Evolutionary conservation across 78 protist genomes (phyloP).

Genomic region (Salpingoeca rosetta): DNA sequence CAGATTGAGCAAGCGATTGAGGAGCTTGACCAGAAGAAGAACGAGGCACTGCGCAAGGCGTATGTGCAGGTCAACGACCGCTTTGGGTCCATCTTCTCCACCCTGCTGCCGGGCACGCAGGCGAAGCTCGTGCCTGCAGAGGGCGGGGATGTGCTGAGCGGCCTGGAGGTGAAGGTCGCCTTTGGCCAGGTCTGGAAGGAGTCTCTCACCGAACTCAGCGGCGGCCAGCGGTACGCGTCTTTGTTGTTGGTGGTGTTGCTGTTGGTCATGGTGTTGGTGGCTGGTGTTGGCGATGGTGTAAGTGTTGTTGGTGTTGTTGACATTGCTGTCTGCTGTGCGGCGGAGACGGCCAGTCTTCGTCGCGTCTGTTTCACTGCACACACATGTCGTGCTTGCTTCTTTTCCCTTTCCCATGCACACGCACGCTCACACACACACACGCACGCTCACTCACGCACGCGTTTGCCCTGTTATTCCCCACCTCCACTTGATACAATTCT

Average conservation of each 20-base stretch:
- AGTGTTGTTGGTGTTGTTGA: background rate
- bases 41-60: constrained; percentile 69
- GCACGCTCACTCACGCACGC: no score
- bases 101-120: constrained; percentile 86
- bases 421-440: background rate
- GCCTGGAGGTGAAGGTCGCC: constrained; percentile 75
- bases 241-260: no score
- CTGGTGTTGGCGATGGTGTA: no score
- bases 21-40: constrained; percentile 85
- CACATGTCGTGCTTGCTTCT: no score
- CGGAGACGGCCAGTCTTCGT: background rate
- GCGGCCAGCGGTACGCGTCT: constrained; percentile 96
- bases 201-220: constrained; percentile 88
- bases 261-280: no score
- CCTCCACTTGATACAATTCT: no score
- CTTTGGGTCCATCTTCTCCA: constrained; percentile 83
- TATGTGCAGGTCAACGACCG: constrained; percentile 38
- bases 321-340: background rate
- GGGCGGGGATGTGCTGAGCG: constrained; percentile 20
- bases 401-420: no score
- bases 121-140: constrained; percentile 28
- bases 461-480: no score
- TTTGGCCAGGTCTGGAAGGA: constrained; percentile 95
- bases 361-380: background rate
- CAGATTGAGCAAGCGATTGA: constrained; percentile 55